Percentiles rank a stretch among this genome's conserved stretches.
Conservation (phyloP, 768 basidiomycete genomes). For the Lactifluus volemus region DNA sequence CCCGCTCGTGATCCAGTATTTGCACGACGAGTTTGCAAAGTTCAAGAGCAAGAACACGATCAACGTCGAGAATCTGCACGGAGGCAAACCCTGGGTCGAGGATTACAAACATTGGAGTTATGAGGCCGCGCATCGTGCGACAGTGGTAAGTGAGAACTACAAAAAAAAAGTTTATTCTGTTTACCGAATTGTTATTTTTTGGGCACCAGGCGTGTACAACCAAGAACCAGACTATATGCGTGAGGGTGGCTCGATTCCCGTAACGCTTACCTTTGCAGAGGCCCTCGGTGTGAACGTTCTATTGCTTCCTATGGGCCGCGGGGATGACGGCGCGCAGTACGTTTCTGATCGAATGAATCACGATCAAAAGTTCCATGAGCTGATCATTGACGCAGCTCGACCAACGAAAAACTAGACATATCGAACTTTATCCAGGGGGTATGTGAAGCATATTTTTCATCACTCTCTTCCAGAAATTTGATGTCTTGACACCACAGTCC, state of each 20-base stretch:
- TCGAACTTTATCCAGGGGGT: slow-evolving; percentile 86
- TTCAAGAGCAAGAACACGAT: slow-evolving; percentile 79
- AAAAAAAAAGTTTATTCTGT: not conserved
- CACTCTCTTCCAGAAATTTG: not conserved
- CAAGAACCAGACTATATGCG: slow-evolving; percentile 75
- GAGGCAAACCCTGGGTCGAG: slow-evolving; percentile 87
- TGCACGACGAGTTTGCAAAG: slow-evolving; percentile 76
- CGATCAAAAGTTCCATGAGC: not conserved
- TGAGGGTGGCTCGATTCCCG: slow-evolving; percentile 92
- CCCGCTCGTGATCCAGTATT: slow-evolving; percentile 58
- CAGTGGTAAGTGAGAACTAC: slow-evolving; percentile 43
- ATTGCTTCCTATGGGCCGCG: slow-evolving; percentile 86
- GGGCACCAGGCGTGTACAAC: slow-evolving; percentile 46
- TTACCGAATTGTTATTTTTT: not conserved
- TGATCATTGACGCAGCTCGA: slow-evolving; percentile 44
- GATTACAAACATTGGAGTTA: slow-evolving; percentile 89
- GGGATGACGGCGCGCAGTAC: slow-evolving; percentile 91
- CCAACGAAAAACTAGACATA: slow-evolving; percentile 90
- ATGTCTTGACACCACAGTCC: not conserved
- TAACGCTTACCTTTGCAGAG: slow-evolving; percentile 91
- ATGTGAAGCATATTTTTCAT: slow-evolving; percentile 23
- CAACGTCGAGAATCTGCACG: slow-evolving; percentile 59
- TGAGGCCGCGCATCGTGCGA: slow-evolving; percentile 78
- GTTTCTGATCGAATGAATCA: slow-evolving; percentile 24
- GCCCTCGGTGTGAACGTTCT: slow-evolving; percentile 79